A percentile compares a stretch with the other conserved stretches of the same genome.
Evolutionary conservation across 768 basidiomycete genomes (phyloP).

Genomic region (Serendipita indica): DNA sequence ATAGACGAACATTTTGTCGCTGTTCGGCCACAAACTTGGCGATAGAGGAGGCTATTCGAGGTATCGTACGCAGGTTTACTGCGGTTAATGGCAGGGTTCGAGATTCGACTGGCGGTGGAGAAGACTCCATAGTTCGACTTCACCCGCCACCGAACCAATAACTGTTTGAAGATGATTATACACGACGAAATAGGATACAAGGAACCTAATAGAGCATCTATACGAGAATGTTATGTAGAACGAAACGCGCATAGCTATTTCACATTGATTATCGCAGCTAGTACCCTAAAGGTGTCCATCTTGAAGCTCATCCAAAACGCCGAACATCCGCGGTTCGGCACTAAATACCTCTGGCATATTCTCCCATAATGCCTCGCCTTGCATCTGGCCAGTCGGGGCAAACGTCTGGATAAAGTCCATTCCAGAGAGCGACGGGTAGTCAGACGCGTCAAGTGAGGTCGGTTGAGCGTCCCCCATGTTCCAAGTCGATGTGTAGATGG

Average conservation of each 20-base stretch:
- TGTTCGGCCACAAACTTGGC: background rate
- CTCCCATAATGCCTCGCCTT: background rate
- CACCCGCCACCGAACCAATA: too few species aligned
- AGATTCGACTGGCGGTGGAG: too few species aligned
- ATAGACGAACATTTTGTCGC: background rate
- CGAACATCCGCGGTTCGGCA: slow-evolving; percentile 2
- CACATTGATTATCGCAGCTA: too few species aligned
- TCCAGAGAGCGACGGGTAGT: background rate
- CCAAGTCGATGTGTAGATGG: background rate
- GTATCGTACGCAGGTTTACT: background rate
- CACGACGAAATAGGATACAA: too few species aligned
- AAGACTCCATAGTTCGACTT: too few species aligned
- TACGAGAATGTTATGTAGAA: too few species aligned
- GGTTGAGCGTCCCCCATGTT: background rate
- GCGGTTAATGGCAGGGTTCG: too few species aligned
- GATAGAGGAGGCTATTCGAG: background rate
- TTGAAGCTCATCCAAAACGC: background rate
- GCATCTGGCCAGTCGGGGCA: background rate
- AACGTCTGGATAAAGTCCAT: slow-evolving; percentile 3
- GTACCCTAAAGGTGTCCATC: too few species aligned
- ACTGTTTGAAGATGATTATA: too few species aligned
- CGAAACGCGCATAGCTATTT: too few species aligned
- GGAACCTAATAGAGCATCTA: too few species aligned
- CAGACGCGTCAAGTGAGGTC: background rate
- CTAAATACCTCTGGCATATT: background rate